A percentile compares a stretch with the other conserved stretches of the same genome.
These are phyloP conservation scores for Cryptosporidium bovis DNA, from an alignment of 169 alveolate species.

Conservation along the genomic window DNA sequence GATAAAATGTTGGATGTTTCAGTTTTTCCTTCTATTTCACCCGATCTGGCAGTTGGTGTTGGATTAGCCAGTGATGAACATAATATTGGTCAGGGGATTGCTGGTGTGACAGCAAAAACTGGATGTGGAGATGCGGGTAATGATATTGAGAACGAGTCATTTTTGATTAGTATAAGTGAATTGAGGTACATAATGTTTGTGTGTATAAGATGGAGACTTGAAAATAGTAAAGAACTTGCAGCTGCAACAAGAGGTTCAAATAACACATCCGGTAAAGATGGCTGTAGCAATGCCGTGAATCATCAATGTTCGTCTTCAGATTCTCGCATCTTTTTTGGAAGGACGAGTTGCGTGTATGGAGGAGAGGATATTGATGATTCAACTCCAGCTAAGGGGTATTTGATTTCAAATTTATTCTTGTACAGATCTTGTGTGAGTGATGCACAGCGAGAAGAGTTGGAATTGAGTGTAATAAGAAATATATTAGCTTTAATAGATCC, in stretches of 20 bases:
- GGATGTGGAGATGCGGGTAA: neutral
- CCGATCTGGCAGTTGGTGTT: no score
- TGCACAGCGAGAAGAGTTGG: conserved; percentile 49
- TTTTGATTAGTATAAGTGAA: conserved; percentile 23
- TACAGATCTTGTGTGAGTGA: conserved; percentile 63
- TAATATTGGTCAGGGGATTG: neutral
- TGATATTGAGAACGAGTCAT: neutral
- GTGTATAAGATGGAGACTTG: conserved; percentile 57
- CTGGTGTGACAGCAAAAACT: neutral
- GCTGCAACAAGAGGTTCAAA: neutral
- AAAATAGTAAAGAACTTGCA: conserved; percentile 16
- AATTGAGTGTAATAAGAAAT: conserved; percentile 18
- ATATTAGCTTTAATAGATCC: conserved; percentile 59
- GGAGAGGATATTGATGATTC: neutral
- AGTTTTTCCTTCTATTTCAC: no score
- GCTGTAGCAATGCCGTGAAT: neutral
- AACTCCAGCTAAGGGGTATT: conserved; percentile 20
- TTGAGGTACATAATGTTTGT: conserved; percentile 49
- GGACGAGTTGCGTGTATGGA: neutral
- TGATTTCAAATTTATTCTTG: conserved; percentile 26
- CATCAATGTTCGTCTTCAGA: neutral
- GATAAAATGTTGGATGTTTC: no score
- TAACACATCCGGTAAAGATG: no score
- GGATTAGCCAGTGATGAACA: no score
- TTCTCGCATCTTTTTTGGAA: neutral